Base-by-base conservation (phyloP, 495 filamentous ascomycete species). In the Alectoria sarmentosa region DNA sequence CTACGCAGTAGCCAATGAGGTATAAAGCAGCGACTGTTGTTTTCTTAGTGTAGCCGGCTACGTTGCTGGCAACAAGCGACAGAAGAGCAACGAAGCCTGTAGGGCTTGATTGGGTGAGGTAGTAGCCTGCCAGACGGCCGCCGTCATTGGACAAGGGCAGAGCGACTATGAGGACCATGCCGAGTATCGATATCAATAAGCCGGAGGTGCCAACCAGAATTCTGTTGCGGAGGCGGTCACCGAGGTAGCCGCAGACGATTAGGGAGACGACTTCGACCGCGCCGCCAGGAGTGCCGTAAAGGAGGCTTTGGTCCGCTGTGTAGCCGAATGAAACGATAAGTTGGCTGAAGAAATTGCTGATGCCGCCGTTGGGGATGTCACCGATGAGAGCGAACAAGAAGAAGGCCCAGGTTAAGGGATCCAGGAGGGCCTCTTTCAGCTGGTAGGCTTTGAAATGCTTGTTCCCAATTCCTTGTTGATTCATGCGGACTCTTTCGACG, bases 11-110 rank as follows among this genome's bases (percentile, higher is more conserved):
- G 1, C 78, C 80, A 49, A 89, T 85, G n/a, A 91, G 72, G 64
- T 87, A 89, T 60, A 91, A 71, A 0, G 86, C 86, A 1, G 86
- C 86, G 1, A 88, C 83, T 0, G 87, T 90, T 0, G 87, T 90
- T 73, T 89, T 90, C 76, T 90, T 89, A 14, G 88, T 90, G 71
- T 88, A 90, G 23, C 87, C 86, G 1, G 86, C 84, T 10, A 89
- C 82, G 66, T 90, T 90, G 28, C 80, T 83, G 0, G 80, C 80
- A 54, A 88, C 83, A 61, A 88, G 76, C 1, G 83, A 81, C 3
- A 84, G 72, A 0, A 75, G 73, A 52, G 79, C 78, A 0, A 84
- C 82, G 69, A 85, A 85, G n/a, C 78, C 76, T 21, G 83, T 86
- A 3, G 87, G 78, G 59, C 73, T 77, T 11, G 83, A 78, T 71